These are phyloP conservation scores for Elaeagnus macrophylla DNA, from an alignment of 306 rosid species.

Conservation along the genomic window DNA sequence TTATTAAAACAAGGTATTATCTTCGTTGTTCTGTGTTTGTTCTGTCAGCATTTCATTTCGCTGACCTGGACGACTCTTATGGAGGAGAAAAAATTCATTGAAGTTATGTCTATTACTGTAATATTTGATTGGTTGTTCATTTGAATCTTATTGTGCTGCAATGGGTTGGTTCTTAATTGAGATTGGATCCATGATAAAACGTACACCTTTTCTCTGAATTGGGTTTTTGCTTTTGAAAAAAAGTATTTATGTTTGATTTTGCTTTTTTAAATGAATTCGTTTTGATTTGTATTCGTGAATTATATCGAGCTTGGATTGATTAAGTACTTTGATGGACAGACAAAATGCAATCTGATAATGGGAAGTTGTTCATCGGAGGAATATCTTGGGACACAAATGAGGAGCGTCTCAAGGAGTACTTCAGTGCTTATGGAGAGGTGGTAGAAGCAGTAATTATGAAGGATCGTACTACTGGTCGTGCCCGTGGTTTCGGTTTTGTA, in stretches of 20 bases:
- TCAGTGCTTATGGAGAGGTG: constrained; percentile 77
- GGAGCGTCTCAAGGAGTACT: constrained; percentile 92
- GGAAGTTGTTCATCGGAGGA: constrained; percentile 88
- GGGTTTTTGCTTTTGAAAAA: constrained; percentile 7
- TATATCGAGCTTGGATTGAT: constrained; percentile 25
- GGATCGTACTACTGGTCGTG: constrained; percentile 98
- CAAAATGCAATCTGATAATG: constrained; percentile 89
- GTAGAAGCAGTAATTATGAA: constrained; percentile 98
- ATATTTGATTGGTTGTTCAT: constrained; percentile 19
- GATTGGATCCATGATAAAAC: constrained; percentile 35
- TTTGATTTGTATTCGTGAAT: constrained; percentile 30
- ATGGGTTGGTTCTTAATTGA: constrained; percentile 9
- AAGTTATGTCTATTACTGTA: constrained; percentile 16
- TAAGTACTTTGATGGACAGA: constrained; percentile 40
- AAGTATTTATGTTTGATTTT: constrained; percentile 8
- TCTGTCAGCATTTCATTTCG: constrained; percentile 31
- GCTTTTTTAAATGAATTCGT: constrained; percentile 7
- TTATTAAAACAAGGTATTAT: constrained; percentile 35
- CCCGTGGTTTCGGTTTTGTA: constrained; percentile 93
- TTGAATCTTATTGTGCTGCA: constrained; percentile 21
- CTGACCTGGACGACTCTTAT: constrained; percentile 13
- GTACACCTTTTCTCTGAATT: not conserved
- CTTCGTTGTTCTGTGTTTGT: constrained; percentile 10
- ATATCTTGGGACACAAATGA: constrained; percentile 99
- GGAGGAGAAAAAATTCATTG: constrained; percentile 14